phyloP scores from a whole-genome alignment of 2,329 filamentous ascomycete genomes.

The Onygenales sp. region DNA sequence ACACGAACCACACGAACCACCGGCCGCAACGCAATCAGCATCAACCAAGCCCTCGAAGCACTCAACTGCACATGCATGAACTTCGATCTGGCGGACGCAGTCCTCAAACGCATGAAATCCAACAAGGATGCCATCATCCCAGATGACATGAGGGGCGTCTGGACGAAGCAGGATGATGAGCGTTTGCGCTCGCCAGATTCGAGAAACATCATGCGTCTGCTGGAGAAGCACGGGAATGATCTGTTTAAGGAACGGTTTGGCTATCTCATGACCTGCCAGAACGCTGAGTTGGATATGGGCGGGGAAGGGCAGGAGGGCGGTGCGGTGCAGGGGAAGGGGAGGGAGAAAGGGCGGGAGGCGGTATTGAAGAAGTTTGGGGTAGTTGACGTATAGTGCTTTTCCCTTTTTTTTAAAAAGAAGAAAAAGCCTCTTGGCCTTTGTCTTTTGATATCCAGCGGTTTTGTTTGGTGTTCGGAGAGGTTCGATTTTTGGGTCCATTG shows the following conservation, averaged over 20 bases:
- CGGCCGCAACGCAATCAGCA: constrained; percentile 19
- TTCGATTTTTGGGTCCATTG: no score
- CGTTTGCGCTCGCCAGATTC: constrained; percentile 24
- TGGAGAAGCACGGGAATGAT: constrained; percentile 36
- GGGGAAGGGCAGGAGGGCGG: constrained; percentile 13
- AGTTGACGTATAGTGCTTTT: no score
- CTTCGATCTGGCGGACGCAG: constrained; percentile 25
- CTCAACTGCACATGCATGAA: constrained; percentile 34
- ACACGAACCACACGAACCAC: constrained; percentile 22
- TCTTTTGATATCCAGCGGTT: neutral
- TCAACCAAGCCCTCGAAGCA: constrained; percentile 23
- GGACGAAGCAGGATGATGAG: constrained; percentile 38
- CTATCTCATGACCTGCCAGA: constrained; percentile 22
- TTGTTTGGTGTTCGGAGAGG: neutral
- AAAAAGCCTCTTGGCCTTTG: neutral
- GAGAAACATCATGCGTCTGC: constrained; percentile 23
- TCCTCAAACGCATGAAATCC: constrained; percentile 21
- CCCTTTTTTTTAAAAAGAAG: neutral
- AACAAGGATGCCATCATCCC: constrained; percentile 26
- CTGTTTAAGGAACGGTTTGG: constrained; percentile 26
- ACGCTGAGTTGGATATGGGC: no score
- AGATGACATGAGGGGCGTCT: constrained; percentile 33
- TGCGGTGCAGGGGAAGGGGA: neutral
- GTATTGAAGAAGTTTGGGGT: no score
- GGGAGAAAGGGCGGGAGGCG: neutral